phyloP scores from a whole-genome alignment of 768 basidiomycete species.

The Podaxis carcinomalis region DNA sequence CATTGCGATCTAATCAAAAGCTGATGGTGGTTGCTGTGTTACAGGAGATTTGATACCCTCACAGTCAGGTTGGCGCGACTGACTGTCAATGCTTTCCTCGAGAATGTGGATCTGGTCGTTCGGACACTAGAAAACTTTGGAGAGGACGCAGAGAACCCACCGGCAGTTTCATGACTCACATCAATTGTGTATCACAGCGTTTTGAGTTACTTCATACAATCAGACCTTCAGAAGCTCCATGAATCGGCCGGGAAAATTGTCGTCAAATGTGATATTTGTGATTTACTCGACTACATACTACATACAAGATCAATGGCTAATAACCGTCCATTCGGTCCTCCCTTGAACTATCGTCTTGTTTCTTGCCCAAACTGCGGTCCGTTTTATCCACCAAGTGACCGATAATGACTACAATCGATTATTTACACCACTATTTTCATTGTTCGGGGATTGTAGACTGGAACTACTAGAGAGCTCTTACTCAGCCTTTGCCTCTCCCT shows the following conservation, averaged over 20 bases:
- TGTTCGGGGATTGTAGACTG: constrained; percentile 4
- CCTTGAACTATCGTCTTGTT: background rate
- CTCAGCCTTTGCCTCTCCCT: constrained; percentile 32
- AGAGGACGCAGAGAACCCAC: constrained; percentile 47
- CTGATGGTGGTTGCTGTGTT: constrained; percentile 1
- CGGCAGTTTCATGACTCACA: background rate
- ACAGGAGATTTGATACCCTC: constrained; percentile 68
- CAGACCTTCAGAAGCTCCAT: too few relatives aligned
- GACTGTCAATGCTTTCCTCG: constrained; percentile 81
- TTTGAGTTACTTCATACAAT: too few relatives aligned
- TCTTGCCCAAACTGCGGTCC: background rate
- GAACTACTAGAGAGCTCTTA: constrained; percentile 1
- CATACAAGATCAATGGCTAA: background rate
- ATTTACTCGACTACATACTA: background rate
- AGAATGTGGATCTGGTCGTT: constrained; percentile 82
- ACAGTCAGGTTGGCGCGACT: constrained; percentile 85
- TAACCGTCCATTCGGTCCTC: background rate
- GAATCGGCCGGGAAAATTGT: background rate
- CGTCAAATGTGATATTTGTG: background rate
- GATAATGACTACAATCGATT: background rate
- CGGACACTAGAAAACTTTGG: constrained; percentile 81
- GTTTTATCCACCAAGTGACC: background rate
- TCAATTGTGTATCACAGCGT: too few relatives aligned
- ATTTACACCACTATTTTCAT: constrained; percentile 25
- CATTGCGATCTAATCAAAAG: background rate